A percentile compares a stretch with the other conserved stretches of the same genome.
phyloP scores from a whole-genome alignment of 352 stramenopile genomes.

The Stramenopiles sp. region DNA sequence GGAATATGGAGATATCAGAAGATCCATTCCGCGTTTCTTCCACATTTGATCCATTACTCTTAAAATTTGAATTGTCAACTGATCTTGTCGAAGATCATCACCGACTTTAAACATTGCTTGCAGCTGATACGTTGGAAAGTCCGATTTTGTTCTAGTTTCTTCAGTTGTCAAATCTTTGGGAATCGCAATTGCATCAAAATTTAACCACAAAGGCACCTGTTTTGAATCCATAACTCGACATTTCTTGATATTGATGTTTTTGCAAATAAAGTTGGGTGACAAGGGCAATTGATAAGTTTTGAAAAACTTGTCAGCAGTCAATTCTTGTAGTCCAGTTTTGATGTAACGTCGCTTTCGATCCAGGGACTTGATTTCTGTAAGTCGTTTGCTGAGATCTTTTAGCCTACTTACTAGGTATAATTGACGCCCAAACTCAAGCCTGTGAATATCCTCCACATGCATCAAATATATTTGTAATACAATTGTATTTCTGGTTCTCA shows the following conservation, averaged over 20 bases:
- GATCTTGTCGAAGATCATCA: constrained; percentile 97
- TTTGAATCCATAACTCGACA: constrained; percentile 79
- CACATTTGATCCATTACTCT: constrained; percentile 95
- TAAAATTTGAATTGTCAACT: constrained; percentile 99
- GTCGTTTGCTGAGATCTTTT: neutral
- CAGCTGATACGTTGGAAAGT: neutral
- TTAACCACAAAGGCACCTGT: constrained; percentile 65
- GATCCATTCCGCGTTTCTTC: constrained; percentile 93
- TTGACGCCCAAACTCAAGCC: neutral
- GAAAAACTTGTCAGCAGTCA: neutral
- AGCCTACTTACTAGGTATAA: neutral
- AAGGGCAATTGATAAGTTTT: neutral
- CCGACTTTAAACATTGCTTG: constrained; percentile 86
- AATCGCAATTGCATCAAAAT: constrained; percentile 28
- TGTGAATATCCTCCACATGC: neutral
- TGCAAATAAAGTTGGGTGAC: neutral
- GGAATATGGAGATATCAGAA: constrained; percentile 85
- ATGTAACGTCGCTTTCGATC: neutral
- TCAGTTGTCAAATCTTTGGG: neutral
- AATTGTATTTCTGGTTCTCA: neutral
- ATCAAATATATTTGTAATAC: constrained; percentile 7
- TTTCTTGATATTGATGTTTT: constrained; percentile 40
- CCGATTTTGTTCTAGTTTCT: neutral
- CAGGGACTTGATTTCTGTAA: neutral
- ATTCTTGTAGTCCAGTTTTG: neutral